Evolutionary conservation across 768 basidiomycete species (phyloP).

Genomic region (Hysterangium stoloniferum): DNA sequence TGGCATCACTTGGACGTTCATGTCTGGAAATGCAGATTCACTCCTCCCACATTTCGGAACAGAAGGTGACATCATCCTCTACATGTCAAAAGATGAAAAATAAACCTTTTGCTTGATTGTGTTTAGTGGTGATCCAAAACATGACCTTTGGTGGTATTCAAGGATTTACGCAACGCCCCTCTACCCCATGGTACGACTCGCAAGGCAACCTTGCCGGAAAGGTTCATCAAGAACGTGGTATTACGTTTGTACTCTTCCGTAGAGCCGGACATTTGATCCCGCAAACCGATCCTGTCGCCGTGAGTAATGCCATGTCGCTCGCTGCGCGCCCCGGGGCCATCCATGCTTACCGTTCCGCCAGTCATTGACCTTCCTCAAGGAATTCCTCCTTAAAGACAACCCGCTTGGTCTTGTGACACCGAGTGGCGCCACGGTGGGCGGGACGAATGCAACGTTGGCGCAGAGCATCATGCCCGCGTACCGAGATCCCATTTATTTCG

Average conservation of each 20-base stretch:
- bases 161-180: slow-evolving; percentile 13
- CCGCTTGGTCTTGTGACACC: slow-evolving; percentile 4
- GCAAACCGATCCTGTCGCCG: slow-evolving; percentile 6
- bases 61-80: slow-evolving; percentile 36
- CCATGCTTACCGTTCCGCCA: neutral
- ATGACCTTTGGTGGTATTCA: slow-evolving; percentile 15
- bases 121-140: slow-evolving; percentile 11
- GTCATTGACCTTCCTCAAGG: slow-evolving; percentile 11
- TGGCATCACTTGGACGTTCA: slow-evolving; percentile 45
- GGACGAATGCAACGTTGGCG: slow-evolving; percentile 40
- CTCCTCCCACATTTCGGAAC: slow-evolving; percentile 56
- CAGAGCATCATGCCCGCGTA: slow-evolving; percentile 40
- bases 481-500: slow-evolving; percentile 30
- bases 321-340: neutral
- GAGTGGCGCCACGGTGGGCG: slow-evolving; percentile 33
- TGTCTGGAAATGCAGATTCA: slow-evolving; percentile 62
- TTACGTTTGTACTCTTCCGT: slow-evolving; percentile 12
- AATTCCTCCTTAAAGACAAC: slow-evolving; percentile 11
- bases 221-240: slow-evolving; percentile 12
- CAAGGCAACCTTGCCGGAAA: slow-evolving; percentile 12
- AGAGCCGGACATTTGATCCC: slow-evolving; percentile 14
- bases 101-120: neutral
- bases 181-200: slow-evolving; percentile 3
- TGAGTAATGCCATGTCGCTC: neutral
- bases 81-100: neutral